phyloP scores from a whole-genome alignment of 2,329 filamentous ascomycete genomes.

The Aspergillus cejpii region DNA sequence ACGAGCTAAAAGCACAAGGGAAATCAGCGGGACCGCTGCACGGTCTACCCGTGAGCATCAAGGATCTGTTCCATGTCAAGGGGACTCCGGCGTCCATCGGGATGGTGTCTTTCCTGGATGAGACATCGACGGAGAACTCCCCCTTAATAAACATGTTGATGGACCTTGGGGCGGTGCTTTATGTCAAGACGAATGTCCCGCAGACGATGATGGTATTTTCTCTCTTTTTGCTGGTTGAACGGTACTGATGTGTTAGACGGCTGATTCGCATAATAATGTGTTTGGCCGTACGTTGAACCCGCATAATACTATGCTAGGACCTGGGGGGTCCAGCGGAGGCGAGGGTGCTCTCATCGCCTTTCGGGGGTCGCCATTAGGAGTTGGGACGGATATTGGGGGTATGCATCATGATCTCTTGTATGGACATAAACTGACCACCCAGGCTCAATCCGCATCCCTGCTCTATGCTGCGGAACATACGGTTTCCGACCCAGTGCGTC shows the following conservation, averaged over 20 bases:
- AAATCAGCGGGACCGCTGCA: constrained; percentile 25
- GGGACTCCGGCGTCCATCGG: constrained; percentile 16
- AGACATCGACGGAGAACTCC: constrained; percentile 15
- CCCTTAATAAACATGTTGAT: constrained; percentile 22
- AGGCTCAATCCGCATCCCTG: constrained; percentile 30
- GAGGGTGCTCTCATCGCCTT: constrained; percentile 59
- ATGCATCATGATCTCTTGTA: constrained; percentile 2
- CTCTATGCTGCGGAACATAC: constrained; percentile 27
- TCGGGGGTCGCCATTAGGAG: constrained; percentile 54
- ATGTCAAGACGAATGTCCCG: constrained; percentile 32
- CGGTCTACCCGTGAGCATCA: constrained; percentile 28
- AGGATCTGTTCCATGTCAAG: constrained; percentile 32
- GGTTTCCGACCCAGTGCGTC: constrained; percentile 28
- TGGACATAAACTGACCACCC: neutral
- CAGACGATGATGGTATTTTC: constrained; percentile 33
- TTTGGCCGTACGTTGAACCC: constrained; percentile 41
- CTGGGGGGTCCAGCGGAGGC: constrained; percentile 37
- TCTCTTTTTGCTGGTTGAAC: no score
- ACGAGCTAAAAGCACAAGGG: constrained; percentile 20
- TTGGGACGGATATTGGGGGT: constrained; percentile 56
- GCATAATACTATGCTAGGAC: constrained; percentile 26
- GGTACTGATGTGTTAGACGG: no score
- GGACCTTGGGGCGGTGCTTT: constrained; percentile 25
- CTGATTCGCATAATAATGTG: constrained; percentile 39
- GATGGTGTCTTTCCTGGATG: constrained; percentile 12